Percentiles rank a stretch among this genome's conserved stretches.
phyloP scores from a whole-genome alignment of 2,329 filamentous ascomycete species.

The Scedosporium boydii region DNA sequence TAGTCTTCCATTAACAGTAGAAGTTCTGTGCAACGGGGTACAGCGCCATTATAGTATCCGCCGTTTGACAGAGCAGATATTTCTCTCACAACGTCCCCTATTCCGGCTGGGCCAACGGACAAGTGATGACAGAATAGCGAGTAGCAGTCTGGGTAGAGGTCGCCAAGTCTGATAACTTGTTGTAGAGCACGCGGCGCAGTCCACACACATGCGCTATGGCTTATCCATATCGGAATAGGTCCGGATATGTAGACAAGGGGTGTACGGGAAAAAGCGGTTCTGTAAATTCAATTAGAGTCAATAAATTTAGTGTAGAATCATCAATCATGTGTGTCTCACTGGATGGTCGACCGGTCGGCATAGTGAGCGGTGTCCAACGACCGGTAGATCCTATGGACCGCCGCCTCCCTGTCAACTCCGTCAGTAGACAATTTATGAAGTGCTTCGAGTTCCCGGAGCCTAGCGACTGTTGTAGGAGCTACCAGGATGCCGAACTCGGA shows the following conservation, averaged over 20 bases:
- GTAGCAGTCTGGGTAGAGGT: slow-evolving; percentile 7
- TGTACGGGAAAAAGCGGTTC: background rate
- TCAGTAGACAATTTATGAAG: background rate
- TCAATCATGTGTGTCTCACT: background rate
- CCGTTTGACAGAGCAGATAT: background rate
- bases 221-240: slow-evolving; percentile 5
- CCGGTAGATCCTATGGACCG: background rate
- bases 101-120: background rate
- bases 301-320: background rate
- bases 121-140: slow-evolving; percentile 4
- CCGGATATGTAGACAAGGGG: background rate
- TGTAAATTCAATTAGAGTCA: background rate
- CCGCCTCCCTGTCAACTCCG: background rate
- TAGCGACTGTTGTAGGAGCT: background rate
- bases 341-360: background rate
- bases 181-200: slow-evolving; percentile 6
- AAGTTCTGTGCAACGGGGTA: background rate
- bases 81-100: background rate
- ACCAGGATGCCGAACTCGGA: slow-evolving; percentile 2
- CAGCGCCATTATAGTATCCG: background rate
- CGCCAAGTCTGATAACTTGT: slow-evolving; percentile 3
- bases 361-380: background rate
- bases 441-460: slow-evolving; percentile 4
- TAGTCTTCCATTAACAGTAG: background rate
- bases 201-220: slow-evolving; percentile 6